A percentile compares a stretch with the other conserved stretches of the same genome.
phyloP scores from a whole-genome alignment of 495 filamentous ascomycete species.

The Chaetomidium leptoderma region DNA sequence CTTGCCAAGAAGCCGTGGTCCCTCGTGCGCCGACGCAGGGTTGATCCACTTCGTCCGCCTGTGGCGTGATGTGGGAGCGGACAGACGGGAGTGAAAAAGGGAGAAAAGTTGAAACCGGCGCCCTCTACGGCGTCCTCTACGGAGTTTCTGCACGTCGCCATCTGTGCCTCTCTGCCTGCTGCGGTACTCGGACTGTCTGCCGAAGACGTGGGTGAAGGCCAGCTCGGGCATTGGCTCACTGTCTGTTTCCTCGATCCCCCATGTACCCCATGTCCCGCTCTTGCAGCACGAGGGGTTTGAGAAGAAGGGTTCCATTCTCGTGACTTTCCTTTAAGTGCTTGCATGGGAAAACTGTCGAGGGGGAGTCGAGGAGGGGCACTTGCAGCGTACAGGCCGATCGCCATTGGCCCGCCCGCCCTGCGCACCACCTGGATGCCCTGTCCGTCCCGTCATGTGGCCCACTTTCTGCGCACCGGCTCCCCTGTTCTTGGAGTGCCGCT shows the following conservation, averaged over 20 bases:
- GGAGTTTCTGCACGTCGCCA: no score
- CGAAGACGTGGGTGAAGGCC: neutral
- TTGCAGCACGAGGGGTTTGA: neutral
- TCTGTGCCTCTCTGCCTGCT: constrained; percentile 6
- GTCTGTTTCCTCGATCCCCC: neutral
- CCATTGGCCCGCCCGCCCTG: constrained; percentile 20
- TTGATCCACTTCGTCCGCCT: neutral
- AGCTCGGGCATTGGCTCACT: neutral
- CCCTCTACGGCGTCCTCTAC: no score
- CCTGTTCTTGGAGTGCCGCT: constrained; percentile 21
- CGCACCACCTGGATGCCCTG: constrained; percentile 17
- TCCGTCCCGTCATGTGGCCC: constrained; percentile 33
- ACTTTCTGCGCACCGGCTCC: constrained; percentile 19
- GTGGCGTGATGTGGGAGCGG: neutral
- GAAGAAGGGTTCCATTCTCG: constrained; percentile 11
- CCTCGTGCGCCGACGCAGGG: neutral
- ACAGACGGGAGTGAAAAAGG: neutral
- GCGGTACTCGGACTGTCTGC: neutral
- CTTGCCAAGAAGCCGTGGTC: neutral
- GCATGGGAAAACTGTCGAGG: constrained; percentile 22
- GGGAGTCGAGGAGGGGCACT: constrained; percentile 16
- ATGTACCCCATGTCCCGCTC: neutral
- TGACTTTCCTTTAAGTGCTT: constrained; percentile 23
- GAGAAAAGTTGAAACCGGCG: constrained; percentile 13
- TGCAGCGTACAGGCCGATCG: constrained; percentile 12